These are phyloP conservation scores for Phytophthora capsici DNA, from an alignment of 352 stramenopile genomes.

Conservation along the genomic window DNA sequence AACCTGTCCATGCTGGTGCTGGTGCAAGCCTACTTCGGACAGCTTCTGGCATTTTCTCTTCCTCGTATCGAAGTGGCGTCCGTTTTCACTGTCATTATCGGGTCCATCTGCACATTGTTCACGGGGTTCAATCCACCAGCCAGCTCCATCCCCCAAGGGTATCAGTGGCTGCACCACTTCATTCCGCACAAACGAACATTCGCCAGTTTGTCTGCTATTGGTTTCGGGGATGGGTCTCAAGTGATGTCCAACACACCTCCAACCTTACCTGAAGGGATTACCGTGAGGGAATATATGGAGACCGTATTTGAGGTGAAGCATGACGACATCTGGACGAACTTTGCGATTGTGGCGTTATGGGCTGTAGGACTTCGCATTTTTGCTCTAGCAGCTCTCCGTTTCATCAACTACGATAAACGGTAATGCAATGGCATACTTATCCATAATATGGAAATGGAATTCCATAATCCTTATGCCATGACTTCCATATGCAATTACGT, in stretches of 20 bases:
- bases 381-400: slow-evolving; percentile 31
- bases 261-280: slow-evolving; percentile 23
- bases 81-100: slow-evolving; percentile 40
- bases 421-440: neutral
- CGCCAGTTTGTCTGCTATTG: slow-evolving; percentile 31
- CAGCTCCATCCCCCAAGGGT: slow-evolving; percentile 28
- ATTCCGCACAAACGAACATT: slow-evolving; percentile 36
- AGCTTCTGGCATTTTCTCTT: slow-evolving; percentile 46
- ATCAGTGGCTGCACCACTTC: slow-evolving; percentile 40
- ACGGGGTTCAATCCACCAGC: slow-evolving; percentile 45
- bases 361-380: slow-evolving; percentile 36
- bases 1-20: slow-evolving; percentile 46
- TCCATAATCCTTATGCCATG: neutral
- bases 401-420: slow-evolving; percentile 12
- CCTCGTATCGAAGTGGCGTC: slow-evolving; percentile 39
- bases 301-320: slow-evolving; percentile 36
- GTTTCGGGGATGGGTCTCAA: slow-evolving; percentile 34
- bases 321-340: slow-evolving; percentile 29
- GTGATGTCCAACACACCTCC: slow-evolving; percentile 24
- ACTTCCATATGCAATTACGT: neutral
- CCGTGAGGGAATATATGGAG: slow-evolving; percentile 45
- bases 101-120: slow-evolving; percentile 47
- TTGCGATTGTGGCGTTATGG: slow-evolving; percentile 23
- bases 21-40: slow-evolving; percentile 53
- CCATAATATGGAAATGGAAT: no score